These are phyloP conservation scores for Chaetomidium leptoderma DNA, from an alignment of 495 filamentous ascomycete genomes.

Conservation along the genomic window DNA sequence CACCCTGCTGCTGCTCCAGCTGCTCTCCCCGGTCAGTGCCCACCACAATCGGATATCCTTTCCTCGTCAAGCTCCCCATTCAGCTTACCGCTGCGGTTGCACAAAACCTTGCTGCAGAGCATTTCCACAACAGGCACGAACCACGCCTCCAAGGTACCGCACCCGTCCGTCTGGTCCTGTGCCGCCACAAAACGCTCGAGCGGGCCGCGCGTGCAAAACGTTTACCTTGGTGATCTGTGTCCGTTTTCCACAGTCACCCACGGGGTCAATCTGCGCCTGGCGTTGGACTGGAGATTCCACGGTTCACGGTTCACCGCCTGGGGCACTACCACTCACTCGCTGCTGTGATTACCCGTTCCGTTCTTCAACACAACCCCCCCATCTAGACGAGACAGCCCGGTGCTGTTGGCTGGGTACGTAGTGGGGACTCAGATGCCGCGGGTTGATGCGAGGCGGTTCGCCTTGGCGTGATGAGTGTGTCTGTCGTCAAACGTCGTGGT, in stretches of 20 bases:
- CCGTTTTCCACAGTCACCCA: too few species aligned
- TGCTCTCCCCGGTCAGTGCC: background rate
- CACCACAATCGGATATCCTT: conserved; percentile 5
- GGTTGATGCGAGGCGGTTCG: background rate
- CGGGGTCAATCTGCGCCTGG: too few species aligned
- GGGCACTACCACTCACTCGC: too few species aligned
- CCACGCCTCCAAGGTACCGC: background rate
- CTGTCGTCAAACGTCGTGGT: background rate
- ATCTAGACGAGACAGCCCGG: too few species aligned
- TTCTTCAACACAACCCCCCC: too few species aligned
- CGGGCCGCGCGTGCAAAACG: background rate
- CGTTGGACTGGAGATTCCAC: too few species aligned
- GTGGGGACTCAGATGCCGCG: background rate
- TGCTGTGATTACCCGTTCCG: too few species aligned
- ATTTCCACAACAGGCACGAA: conserved; percentile 10
- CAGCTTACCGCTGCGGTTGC: background rate
- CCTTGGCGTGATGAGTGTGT: too few species aligned
- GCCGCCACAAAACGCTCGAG: conserved; percentile 4
- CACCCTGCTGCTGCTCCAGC: background rate
- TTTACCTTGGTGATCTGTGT: too few species aligned
- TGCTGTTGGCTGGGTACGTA: background rate
- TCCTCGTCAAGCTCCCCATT: conserved; percentile 8
- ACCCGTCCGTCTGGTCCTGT: conserved; percentile 2
- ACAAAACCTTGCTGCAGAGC: conserved; percentile 3
- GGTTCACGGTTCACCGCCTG: too few species aligned